A percentile compares a stretch with the other conserved stretches of the same genome.
phyloP scores from a whole-genome alignment of 176 grass and related monocot species.

The Chloris gayana region DNA sequence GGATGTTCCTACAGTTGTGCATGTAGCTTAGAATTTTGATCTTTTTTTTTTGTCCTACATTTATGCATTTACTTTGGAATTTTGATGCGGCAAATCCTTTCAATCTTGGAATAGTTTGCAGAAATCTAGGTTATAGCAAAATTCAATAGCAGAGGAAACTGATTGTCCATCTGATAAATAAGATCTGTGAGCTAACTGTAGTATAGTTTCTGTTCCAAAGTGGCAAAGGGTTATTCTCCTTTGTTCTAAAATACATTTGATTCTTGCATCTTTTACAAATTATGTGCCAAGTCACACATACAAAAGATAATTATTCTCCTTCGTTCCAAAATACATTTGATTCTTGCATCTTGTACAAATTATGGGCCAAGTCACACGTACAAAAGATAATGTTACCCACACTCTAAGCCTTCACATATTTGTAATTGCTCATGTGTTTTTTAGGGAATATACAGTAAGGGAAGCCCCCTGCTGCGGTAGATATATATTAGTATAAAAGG shows the following conservation, averaged over 20 bases:
- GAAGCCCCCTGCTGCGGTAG: too few species aligned
- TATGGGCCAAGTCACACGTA: background rate
- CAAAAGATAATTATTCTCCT: background rate
- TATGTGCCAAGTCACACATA: background rate
- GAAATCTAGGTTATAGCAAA: background rate
- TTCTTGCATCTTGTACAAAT: conserved; percentile 8
- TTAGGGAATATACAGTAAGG: too few species aligned
- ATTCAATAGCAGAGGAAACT: background rate
- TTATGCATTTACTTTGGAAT: background rate
- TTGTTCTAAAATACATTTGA: background rate
- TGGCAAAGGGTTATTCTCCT: background rate
- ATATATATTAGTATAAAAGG: too few species aligned
- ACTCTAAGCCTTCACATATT: background rate
- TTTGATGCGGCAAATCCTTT: background rate
- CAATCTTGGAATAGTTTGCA: background rate
- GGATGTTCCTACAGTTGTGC: background rate
- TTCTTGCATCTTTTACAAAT: conserved; percentile 6
- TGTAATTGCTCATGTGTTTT: background rate
- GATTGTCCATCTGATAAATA: background rate
- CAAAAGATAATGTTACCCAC: background rate
- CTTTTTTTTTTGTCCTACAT: background rate
- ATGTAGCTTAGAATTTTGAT: background rate
- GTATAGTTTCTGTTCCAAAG: background rate
- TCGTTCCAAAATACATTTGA: background rate
- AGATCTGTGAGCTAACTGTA: background rate